Conservation (phyloP, 2,329 filamentous ascomycete species). For the Aspergillus jensenii region DNA sequence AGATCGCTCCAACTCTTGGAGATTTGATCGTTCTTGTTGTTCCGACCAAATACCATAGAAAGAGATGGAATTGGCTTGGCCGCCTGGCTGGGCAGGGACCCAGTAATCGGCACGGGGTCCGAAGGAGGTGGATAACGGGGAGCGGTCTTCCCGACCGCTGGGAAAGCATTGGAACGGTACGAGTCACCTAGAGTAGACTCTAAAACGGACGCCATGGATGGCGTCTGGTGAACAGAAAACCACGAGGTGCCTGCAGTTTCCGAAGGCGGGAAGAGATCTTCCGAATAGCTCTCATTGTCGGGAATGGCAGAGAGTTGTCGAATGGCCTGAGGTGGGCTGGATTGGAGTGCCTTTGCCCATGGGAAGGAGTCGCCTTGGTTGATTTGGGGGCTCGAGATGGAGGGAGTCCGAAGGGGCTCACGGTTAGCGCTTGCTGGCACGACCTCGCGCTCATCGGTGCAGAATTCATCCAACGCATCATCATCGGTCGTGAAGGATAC, state of each 20-base stretch:
- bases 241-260: conserved; percentile 66
- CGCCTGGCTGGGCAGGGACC: conserved; percentile 69
- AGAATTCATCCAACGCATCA: conserved; percentile 90
- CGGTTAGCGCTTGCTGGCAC: conserved; percentile 82
- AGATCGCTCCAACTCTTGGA: conserved; percentile 99
- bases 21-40: conserved; percentile 69
- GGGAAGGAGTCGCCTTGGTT: conserved; percentile 80
- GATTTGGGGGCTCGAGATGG: conserved; percentile 81
- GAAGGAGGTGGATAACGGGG: conserved; percentile 50
- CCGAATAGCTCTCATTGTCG: conserved; percentile 72
- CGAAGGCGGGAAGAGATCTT: conserved; percentile 82
- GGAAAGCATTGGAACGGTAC: conserved; percentile 69
- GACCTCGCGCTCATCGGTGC: conserved; percentile 73
- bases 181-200: conserved; percentile 81
- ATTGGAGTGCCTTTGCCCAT: conserved; percentile 88
- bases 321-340: conserved; percentile 66
- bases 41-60: conserved; percentile 74
- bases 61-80: conserved; percentile 65
- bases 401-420: conserved; percentile 92
- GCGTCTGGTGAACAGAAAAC: conserved; percentile 74
- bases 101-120: conserved; percentile 71
- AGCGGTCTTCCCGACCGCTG: conserved; percentile 29
- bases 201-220: conserved; percentile 78
- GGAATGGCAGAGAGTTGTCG: conserved; percentile 86
- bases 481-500: conserved; percentile 93